Conservation (phyloP, 1,139 yeast species). For the Candida anutae region DNA sequence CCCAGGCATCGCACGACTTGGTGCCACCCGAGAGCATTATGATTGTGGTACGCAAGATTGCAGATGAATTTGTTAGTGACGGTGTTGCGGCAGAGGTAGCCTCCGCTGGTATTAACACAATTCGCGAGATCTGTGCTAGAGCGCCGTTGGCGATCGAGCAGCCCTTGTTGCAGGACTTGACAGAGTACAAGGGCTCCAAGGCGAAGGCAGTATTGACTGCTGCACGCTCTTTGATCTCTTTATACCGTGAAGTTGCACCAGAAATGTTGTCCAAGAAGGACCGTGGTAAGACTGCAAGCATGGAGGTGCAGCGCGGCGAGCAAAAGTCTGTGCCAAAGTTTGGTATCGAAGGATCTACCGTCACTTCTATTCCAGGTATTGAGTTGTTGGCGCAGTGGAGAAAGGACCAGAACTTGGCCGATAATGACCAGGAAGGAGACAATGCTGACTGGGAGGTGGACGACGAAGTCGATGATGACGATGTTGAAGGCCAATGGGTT, state of each 20-base stretch:
- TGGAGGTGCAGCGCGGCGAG: constrained; percentile 59
- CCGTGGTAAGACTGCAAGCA: constrained; percentile 85
- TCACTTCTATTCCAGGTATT: constrained; percentile 77
- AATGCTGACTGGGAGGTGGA: constrained; percentile 40
- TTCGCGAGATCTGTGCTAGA: constrained; percentile 84
- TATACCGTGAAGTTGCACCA: constrained; percentile 92
- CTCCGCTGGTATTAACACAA: constrained; percentile 93
- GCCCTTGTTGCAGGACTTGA: constrained; percentile 77
- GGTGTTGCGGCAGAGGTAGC: constrained; percentile 98
- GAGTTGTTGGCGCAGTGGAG: constrained; percentile 89
- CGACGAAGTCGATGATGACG: constrained; percentile 39
- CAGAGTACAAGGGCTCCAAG: constrained; percentile 87
- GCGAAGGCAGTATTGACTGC: constrained; percentile 92
- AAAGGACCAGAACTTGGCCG: constrained; percentile 53
- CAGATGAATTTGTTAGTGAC: constrained; percentile 95
- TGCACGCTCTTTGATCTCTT: constrained; percentile 77
- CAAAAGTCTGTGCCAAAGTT: constrained; percentile 43
- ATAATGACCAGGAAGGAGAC: constrained; percentile 30
- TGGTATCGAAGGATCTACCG: constrained; percentile 61
- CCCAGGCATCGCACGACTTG: constrained; percentile 92
- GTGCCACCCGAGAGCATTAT: constrained; percentile 90
- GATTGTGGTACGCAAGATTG: constrained; percentile 79
- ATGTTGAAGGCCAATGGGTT: constrained; percentile 59
- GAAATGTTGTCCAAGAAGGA: constrained; percentile 87
- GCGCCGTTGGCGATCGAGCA: constrained; percentile 92